phyloP scores from a whole-genome alignment of 176 grass and related monocot genomes.

The Pharus latifolius region DNA sequence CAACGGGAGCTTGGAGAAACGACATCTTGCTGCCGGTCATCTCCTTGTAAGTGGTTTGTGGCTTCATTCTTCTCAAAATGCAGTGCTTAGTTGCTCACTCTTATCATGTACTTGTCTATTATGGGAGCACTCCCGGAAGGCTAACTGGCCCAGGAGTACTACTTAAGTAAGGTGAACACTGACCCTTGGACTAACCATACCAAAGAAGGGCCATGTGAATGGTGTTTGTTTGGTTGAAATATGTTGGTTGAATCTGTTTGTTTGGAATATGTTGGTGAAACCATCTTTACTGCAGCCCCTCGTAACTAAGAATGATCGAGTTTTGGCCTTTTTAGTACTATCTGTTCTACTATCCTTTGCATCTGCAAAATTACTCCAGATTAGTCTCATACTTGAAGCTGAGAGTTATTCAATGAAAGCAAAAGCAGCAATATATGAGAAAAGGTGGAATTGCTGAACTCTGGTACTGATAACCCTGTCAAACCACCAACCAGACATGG shows the following conservation, averaged over 20 bases:
- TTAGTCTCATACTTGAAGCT: not conserved
- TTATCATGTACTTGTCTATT: constrained; percentile 1
- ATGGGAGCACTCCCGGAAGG: not conserved
- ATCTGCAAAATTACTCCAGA: not conserved
- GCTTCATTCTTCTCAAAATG: constrained; percentile 1
- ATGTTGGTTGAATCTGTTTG: no score
- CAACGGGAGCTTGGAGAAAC: constrained; percentile 15
- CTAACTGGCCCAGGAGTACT: not conserved
- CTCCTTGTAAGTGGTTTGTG: not conserved
- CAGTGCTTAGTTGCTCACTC: constrained; percentile 1
- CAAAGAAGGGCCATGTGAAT: not conserved
- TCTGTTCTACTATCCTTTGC: not conserved
- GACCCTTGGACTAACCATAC: constrained; percentile 22
- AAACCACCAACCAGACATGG: constrained; percentile 17
- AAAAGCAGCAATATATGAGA: not conserved
- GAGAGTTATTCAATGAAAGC: not conserved
- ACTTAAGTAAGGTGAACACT: constrained; percentile 14
- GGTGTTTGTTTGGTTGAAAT: not conserved
- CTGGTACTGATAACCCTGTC: constrained; percentile 32
- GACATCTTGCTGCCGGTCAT: constrained; percentile 11
- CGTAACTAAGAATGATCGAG: not conserved
- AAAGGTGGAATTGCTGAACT: constrained; percentile 2
- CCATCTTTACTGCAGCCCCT: not conserved
- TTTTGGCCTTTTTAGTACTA: not conserved
- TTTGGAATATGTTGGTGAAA: constrained; percentile 1